A percentile compares a stretch with the other conserved stretches of the same genome.
phyloP scores from a whole-genome alignment of 805 yeast species.

The Pichia occidentalis region DNA sequence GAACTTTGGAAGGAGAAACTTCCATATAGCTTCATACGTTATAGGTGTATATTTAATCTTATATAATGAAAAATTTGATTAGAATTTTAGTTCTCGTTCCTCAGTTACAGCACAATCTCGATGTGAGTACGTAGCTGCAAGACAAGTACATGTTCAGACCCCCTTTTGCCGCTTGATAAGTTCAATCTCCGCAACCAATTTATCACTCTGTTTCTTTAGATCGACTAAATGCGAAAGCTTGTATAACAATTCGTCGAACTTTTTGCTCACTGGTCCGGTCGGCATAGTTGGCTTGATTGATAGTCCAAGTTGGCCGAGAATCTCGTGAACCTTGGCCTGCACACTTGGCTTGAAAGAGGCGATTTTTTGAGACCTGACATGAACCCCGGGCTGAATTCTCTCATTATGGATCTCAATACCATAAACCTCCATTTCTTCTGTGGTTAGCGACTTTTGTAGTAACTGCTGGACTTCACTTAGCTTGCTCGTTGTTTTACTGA shows the following conservation, averaged over 20 bases:
- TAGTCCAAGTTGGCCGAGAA: conserved; percentile 71
- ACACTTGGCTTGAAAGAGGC: conserved; percentile 73
- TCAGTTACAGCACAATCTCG: too few relatives aligned
- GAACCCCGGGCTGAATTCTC: conserved; percentile 72
- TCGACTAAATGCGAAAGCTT: conserved; percentile 70
- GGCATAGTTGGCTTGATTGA: conserved; percentile 85
- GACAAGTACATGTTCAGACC: conserved; percentile 9
- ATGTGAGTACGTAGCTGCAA: too few relatives aligned
- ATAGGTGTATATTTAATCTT: neutral
- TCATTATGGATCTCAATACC: conserved; percentile 80
- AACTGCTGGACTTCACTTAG: conserved; percentile 27
- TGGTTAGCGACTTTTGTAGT: conserved; percentile 51
- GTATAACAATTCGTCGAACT: conserved; percentile 69
- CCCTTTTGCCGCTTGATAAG: conserved; percentile 36
- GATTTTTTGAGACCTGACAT: conserved; percentile 70
- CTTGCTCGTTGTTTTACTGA: conserved; percentile 1
- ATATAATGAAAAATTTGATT: neutral
- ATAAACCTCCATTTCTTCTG: conserved; percentile 75
- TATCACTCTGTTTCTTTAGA: conserved; percentile 79
- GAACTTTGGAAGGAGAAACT: conserved; percentile 2
- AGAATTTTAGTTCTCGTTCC: too few relatives aligned
- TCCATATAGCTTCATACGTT: neutral
- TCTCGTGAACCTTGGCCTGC: conserved; percentile 52
- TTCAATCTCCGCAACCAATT: conserved; percentile 70
- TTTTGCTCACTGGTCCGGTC: conserved; percentile 67